These are phyloP conservation scores for Lagenaria siceraria DNA, from an alignment of 306 rosid genomes.

Conservation along the genomic window DNA sequence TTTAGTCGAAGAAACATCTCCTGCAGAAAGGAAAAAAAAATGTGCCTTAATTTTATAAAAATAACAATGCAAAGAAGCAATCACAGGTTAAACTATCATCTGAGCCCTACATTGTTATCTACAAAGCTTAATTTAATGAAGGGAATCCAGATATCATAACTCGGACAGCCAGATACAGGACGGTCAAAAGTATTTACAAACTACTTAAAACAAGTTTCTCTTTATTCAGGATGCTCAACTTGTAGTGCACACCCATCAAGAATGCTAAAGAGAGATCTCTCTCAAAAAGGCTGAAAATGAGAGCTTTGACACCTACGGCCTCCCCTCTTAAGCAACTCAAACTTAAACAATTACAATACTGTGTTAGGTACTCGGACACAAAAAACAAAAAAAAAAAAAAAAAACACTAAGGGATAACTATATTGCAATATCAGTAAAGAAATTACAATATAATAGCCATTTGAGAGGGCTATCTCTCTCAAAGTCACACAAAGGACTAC, in stretches of 20 bases:
- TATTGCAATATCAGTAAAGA: too few species aligned
- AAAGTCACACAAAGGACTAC: too few species aligned
- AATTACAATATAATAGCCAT: too few species aligned
- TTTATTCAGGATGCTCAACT: background rate
- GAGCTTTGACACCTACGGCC: background rate
- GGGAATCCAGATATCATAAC: background rate
- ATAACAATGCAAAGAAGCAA: background rate
- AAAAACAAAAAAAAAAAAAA: too few species aligned
- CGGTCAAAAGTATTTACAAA: background rate
- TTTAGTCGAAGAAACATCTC: conserved; percentile 35
- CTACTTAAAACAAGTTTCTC: background rate
- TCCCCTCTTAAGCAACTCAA: background rate
- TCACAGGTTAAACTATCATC: background rate
- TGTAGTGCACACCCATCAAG: background rate
- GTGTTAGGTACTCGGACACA: too few species aligned
- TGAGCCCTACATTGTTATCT: background rate
- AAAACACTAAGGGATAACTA: too few species aligned
- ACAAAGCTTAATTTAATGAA: background rate
- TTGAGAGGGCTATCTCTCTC: too few species aligned
- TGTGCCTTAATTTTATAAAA: background rate
- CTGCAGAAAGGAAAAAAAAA: conserved; percentile 20
- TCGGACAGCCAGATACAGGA: background rate
- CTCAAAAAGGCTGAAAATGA: background rate
- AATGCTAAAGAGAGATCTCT: background rate
- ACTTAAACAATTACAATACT: background rate